Base-by-base conservation (phyloP, 2,329 filamentous ascomycete genomes). In the Whalleya microplaca region DNA sequence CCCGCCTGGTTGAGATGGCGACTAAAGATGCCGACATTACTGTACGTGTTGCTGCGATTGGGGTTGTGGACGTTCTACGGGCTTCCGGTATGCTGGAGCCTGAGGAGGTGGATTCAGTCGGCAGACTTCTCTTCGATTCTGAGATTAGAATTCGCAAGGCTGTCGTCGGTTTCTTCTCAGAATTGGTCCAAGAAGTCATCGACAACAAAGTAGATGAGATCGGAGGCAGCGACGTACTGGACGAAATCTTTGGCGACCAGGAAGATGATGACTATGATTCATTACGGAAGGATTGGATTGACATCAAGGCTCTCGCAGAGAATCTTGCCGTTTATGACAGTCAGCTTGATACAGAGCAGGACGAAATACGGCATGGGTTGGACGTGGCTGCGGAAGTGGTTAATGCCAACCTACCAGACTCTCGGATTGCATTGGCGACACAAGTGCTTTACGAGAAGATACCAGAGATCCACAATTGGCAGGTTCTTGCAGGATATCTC, bases 1-100 rank as follows among this genome's bases (percentile, higher is more conserved):
- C 88, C 5, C 87, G 95, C 23, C 80, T 99, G 41, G 89, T 98
- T 21, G 95, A 99, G 75, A 97, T 99, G 79, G 93, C 93, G 0
- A 91, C 89, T 6, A 85, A 86, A 59, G 95, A 99, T 72, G 84
- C 89, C 0, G 95, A 99, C 65, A 78, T 89, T 14, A 83, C 82
- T 50, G 92, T 98, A 27, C 87, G 95, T 37, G 89, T 92, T 7
- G 83, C 87, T 6, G 89, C 91, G 8, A 89, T 99, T 46, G 85
- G 91, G 51, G 83, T 96, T 41, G 85, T 97, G 18, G 91, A 96
- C 63, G 82, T 88, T 21, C 82, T 99, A 53, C 87, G 94, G 52
- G 87, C 92, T 61, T 89, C 88, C 5, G 94, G 92, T 21, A 85
- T 97, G 73, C 82, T 99, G 1, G 93, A 98, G 65, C 93, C 94